phyloP scores from a whole-genome alignment of 2,329 filamentous ascomycete species.

The Fusarium zealandicum region DNA sequence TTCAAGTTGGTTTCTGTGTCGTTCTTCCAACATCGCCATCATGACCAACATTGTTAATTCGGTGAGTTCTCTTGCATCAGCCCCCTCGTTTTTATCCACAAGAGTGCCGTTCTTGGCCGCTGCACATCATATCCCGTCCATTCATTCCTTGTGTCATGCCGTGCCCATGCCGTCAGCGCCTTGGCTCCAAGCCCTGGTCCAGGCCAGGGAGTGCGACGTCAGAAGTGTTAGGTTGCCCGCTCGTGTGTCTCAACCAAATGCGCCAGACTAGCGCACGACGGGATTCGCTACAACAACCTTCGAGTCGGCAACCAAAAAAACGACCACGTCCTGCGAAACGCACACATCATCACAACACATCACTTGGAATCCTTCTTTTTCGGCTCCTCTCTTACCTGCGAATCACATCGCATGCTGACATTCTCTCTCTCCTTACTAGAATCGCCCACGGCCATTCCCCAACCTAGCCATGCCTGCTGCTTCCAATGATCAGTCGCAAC shows the following conservation, averaged over 20 bases:
- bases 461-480: slow-evolving; percentile 49
- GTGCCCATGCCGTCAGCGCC: slow-evolving; percentile 12
- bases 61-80: slow-evolving; percentile 18
- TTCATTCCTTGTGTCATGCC: slow-evolving; percentile 2
- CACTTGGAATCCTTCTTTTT: slow-evolving; percentile 31
- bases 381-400: neutral
- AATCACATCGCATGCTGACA: slow-evolving; percentile 33
- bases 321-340: slow-evolving; percentile 1
- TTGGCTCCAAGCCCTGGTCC: slow-evolving; percentile 24
- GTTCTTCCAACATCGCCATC: neutral
- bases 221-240: slow-evolving; percentile 47
- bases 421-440: slow-evolving; percentile 38
- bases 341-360: slow-evolving; percentile 29
- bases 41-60: neutral
- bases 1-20: neutral
- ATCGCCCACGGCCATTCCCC: slow-evolving; percentile 49
- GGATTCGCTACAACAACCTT: slow-evolving; percentile 39
- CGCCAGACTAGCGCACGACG: slow-evolving; percentile 44
- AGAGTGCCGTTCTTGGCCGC: slow-evolving; percentile 7
- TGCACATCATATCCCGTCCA: slow-evolving; percentile 4
- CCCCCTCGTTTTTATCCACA: slow-evolving; percentile 16
- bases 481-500: slow-evolving; percentile 41
- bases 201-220: slow-evolving; percentile 43
- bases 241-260: slow-evolving; percentile 49
- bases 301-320: slow-evolving; percentile 35